Evolutionary conservation across 768 basidiomycete genomes (phyloP).

Genomic region (Podaxis sp.): DNA sequence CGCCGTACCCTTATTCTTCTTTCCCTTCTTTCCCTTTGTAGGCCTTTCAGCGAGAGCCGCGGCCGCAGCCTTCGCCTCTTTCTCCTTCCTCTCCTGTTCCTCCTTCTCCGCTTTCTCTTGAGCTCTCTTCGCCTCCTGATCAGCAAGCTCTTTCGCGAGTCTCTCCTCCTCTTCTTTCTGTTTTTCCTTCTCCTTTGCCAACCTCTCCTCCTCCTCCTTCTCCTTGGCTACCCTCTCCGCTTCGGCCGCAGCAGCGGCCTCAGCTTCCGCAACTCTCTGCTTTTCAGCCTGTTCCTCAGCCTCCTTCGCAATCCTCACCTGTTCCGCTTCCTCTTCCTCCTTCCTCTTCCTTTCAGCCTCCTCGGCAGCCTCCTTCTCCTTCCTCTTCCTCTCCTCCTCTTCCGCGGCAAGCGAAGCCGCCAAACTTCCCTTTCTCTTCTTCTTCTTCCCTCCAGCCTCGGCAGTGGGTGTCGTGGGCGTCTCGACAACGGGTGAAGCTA

Average conservation of each 20-base stretch:
- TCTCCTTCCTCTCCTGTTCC: slow-evolving; percentile 1
- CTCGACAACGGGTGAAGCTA: slow-evolving; percentile 17
- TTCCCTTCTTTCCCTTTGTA: slow-evolving; percentile 6
- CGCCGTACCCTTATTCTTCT: slow-evolving; percentile 2
- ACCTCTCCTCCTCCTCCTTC: slow-evolving; percentile 5
- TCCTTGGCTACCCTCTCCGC: slow-evolving; percentile 3
- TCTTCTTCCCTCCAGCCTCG: slow-evolving; percentile 24
- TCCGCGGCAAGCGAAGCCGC: slow-evolving; percentile 16
- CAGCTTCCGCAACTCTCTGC: slow-evolving; percentile 4
- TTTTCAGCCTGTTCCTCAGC: slow-evolving; percentile 13
- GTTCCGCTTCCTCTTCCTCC: slow-evolving; percentile 15
- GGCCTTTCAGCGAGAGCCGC: neutral
- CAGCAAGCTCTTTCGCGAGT: neutral
- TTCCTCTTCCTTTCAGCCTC: slow-evolving; percentile 14
- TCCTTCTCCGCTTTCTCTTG: neutral
- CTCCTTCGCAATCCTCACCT: slow-evolving; percentile 16
- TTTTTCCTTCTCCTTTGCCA: slow-evolving; percentile 10
- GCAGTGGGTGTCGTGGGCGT: slow-evolving; percentile 5
- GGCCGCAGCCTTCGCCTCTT: slow-evolving; percentile 8
- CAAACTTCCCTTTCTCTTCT: slow-evolving; percentile 26
- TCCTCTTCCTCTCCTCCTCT: slow-evolving; percentile 18
- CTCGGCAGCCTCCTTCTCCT: slow-evolving; percentile 12
- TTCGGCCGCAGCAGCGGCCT: slow-evolving; percentile 11
- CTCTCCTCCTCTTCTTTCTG: slow-evolving; percentile 15
- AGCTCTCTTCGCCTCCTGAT: neutral